phyloP scores from a whole-genome alignment of 148 eudicot genomes.

The Amaranthus palmeri region DNA sequence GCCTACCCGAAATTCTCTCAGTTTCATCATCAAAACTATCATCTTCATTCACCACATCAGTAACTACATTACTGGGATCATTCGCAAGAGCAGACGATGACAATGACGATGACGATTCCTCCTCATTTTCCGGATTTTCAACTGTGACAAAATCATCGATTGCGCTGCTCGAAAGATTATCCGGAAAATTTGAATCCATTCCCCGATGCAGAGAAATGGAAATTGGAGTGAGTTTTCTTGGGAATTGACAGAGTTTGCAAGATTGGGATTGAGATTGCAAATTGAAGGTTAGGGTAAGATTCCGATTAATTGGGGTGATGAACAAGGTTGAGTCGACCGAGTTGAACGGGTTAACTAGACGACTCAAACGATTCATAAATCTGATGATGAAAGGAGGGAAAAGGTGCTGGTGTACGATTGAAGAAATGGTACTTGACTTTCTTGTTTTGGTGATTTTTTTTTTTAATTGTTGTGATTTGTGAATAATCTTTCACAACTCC shows the following conservation, averaged over 20 bases:
- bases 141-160: conserved; percentile 39
- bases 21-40: conserved; percentile 14
- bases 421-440: too few species aligned
- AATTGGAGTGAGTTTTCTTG: conserved; percentile 3
- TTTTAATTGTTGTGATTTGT: too few species aligned
- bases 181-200: conserved; percentile 32
- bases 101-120: neutral
- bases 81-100: too few species aligned
- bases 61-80: too few species aligned
- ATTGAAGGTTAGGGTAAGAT: conserved; percentile 7
- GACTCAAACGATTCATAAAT: conserved; percentile 33
- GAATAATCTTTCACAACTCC: too few species aligned
- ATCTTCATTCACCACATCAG: neutral
- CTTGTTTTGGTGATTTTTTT: too few species aligned
- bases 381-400: neutral
- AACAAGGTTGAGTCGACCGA: conserved; percentile 15
- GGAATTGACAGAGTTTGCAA: neutral
- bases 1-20: conserved; percentile 7
- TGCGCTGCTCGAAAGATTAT: conserved; percentile 25
- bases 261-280: conserved; percentile 9
- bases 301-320: neutral
- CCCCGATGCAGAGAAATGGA: conserved; percentile 1
- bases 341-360: conserved; percentile 22
- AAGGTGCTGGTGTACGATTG: too few species aligned
- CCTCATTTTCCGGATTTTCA: conserved; percentile 26